phyloP scores from a whole-genome alignment of 768 basidiomycete genomes.

The Boletus bicolor region DNA sequence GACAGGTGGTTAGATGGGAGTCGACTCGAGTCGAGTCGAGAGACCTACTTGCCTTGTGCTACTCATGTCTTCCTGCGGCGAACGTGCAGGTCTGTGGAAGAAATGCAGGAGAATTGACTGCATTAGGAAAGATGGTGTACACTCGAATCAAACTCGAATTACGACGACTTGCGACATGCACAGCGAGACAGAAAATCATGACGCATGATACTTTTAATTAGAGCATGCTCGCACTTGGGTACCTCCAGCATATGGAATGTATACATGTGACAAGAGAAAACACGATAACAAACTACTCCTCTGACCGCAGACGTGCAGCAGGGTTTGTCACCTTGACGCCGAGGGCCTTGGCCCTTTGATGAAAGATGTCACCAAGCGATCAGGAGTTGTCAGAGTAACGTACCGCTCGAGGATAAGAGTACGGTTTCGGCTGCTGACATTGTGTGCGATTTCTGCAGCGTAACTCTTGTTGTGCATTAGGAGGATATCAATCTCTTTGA shows the following conservation, averaged over 20 bases:
- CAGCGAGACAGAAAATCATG: conserved; percentile 3
- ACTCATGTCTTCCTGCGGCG: conserved; percentile 20
- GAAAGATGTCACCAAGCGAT: conserved; percentile 7
- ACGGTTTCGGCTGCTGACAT: conserved; percentile 94
- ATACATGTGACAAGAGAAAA: conserved; percentile 42
- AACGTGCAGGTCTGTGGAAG: conserved; percentile 14
- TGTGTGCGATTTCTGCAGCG: conserved; percentile 95
- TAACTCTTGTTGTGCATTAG: conserved; percentile 98
- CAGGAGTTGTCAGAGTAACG: conserved; percentile 17
- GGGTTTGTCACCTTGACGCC: conserved; percentile 95
- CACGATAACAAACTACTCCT: conserved; percentile 63
- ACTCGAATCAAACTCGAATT: neutral
- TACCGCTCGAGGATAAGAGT: conserved; percentile 85
- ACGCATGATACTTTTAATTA: conserved; percentile 23
- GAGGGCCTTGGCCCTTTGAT: conserved; percentile 71
- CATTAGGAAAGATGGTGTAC: conserved; percentile 23
- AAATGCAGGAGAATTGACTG: conserved; percentile 16
- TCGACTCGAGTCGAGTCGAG: neutral
- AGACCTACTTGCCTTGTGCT: conserved; percentile 25
- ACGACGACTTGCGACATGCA: neutral
- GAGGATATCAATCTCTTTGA: conserved; percentile 89
- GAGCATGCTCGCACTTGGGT: conserved; percentile 48
- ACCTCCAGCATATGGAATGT: conserved; percentile 49
- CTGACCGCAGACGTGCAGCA: conserved; percentile 88
- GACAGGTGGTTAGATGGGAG: neutral